Percentiles rank a stretch among this genome's conserved stretches.
These are phyloP conservation scores for Exobasidium rhododendri DNA, from an alignment of 1,284 basidiomycete genomes.

Conservation along the genomic window DNA sequence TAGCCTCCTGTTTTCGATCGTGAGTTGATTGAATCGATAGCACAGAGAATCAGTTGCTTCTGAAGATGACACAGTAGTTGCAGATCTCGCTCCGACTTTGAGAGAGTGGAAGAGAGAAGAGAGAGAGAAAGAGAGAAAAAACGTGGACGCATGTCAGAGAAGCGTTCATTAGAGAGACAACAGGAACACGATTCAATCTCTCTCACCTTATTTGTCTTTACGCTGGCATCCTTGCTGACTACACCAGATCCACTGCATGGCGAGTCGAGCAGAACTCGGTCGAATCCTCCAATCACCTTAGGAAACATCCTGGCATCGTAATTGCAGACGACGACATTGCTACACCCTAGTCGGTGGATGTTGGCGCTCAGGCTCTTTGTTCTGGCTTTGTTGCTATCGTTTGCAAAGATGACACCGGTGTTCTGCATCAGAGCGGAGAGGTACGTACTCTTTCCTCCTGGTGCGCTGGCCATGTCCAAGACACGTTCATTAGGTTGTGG, in stretches of 20 bases:
- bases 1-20: constrained; percentile 87
- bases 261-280: constrained; percentile 91
- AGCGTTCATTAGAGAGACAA: constrained; percentile 51
- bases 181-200: no score
- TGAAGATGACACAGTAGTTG: constrained; percentile 85
- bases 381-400: constrained; percentile 90
- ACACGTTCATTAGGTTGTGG: constrained; percentile 92
- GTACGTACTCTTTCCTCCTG: constrained; percentile 88
- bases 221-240: constrained; percentile 93
- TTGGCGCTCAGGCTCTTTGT: constrained; percentile 97
- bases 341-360: constrained; percentile 93
- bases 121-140: neutral
- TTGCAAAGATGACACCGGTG: constrained; percentile 95
- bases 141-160: neutral
- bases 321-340: constrained; percentile 94
- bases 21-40: constrained; percentile 90
- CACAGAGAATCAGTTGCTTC: constrained; percentile 96
- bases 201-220: constrained; percentile 99
- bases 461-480: constrained; percentile 97
- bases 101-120: no score
- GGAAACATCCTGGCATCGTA: constrained; percentile 98
- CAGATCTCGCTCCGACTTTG: constrained; percentile 92
- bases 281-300: constrained; percentile 98
- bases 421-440: constrained; percentile 77
- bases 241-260: constrained; percentile 98